phyloP scores from a whole-genome alignment of 371 early-diverging fungal species.

The Caulochytrium protostelioides region DNA sequence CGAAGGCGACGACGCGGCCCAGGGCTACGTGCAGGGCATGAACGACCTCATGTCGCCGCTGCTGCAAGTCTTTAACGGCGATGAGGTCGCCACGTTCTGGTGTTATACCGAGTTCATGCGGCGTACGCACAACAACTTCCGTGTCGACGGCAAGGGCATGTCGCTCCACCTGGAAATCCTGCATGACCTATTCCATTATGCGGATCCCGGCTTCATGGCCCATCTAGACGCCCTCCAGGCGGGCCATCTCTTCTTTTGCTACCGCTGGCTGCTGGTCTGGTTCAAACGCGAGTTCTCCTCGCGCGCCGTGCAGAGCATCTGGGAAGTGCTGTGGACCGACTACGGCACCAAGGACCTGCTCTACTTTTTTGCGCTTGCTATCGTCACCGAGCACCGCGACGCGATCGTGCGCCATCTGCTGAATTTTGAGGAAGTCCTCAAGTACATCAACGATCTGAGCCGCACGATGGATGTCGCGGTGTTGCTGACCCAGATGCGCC shows the following conservation, averaged over 20 bases:
- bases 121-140: no score
- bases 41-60: conserved; percentile 59
- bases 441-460: no score
- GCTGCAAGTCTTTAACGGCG: conserved; percentile 49
- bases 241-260: conserved; percentile 61
- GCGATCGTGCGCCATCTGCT: conserved; percentile 43
- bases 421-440: conserved; percentile 64
- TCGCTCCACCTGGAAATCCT: no score
- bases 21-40: conserved; percentile 79
- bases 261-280: conserved; percentile 67
- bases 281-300: conserved; percentile 68
- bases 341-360: conserved; percentile 43
- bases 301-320: conserved; percentile 44
- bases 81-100: conserved; percentile 65
- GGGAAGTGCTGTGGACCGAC: conserved; percentile 67
- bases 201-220: conserved; percentile 18
- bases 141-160: no score
- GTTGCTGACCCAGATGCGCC: no score
- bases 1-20: conserved; percentile 8
- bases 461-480: no score
- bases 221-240: conserved; percentile 42
- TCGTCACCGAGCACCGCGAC: conserved; percentile 55
- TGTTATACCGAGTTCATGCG: conserved; percentile 56
- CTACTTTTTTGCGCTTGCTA: conserved; percentile 59
- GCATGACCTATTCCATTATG: not conserved